Percentiles rank a stretch among this genome's conserved stretches.
These are phyloP conservation scores for Metschnikowia noctiluminum DNA, from an alignment of 805 yeast genomes.

Conservation along the genomic window DNA sequence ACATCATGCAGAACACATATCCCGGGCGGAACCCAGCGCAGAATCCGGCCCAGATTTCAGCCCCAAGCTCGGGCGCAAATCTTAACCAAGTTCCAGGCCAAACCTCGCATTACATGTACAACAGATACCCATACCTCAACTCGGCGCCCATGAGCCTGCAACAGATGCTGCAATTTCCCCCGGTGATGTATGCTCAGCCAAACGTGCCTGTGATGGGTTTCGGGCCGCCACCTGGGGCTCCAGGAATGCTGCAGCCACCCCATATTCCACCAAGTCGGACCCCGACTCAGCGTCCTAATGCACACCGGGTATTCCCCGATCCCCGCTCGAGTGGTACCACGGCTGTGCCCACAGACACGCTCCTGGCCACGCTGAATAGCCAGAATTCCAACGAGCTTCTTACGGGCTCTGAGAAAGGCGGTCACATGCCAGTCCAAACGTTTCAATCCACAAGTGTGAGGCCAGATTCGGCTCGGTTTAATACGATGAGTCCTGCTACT, in stretches of 20 bases:
- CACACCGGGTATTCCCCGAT: not conserved
- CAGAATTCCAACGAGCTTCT: not conserved
- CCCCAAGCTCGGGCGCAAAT: too few relatives aligned
- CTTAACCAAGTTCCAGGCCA: not conserved
- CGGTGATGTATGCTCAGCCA: not conserved
- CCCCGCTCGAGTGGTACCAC: not conserved
- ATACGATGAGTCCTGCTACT: not conserved
- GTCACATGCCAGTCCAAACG: too few relatives aligned
- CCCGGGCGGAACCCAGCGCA: too few relatives aligned
- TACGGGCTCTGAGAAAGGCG: not conserved
- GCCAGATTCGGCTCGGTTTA: not conserved
- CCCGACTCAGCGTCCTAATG: not conserved
- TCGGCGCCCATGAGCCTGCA: not conserved
- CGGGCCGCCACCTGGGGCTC: not conserved
- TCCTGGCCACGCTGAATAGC: constrained; percentile 3
- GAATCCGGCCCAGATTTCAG: too few relatives aligned
- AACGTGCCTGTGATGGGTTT: not conserved
- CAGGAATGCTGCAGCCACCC: not conserved
- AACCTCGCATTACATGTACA: not conserved
- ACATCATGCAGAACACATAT: not conserved
- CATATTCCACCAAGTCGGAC: not conserved
- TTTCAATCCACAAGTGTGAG: not conserved
- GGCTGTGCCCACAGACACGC: not conserved
- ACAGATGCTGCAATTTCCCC: not conserved
- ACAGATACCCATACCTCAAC: not conserved